Evolutionary conservation across 78 protist genomes (phyloP), one percentile per base, ranked within the genome.

Genomic region (Goniomonas avonlea): DNA sequence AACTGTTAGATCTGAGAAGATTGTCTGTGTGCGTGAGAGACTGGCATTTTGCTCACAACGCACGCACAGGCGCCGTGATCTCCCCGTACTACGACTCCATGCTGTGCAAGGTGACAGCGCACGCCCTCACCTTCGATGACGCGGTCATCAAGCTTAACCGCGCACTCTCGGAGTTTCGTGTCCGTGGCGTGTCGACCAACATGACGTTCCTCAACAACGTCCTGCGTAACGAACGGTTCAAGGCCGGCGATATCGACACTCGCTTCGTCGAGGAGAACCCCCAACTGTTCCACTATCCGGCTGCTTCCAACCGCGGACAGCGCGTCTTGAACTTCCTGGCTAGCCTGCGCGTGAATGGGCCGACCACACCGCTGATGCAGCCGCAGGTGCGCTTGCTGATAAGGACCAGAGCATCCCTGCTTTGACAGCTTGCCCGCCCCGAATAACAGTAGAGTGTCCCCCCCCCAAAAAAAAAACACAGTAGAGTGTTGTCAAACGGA

Each of bases 11-110:
- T n/a, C n/a, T n/a, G n/a, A n/a, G n/a, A n/a, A n/a, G n/a, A n/a
- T n/a, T n/a, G n/a, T n/a, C n/a, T n/a, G n/a, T n/a, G n/a, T n/a
- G n/a, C n/a, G n/a, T n/a, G n/a, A n/a, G n/a, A n/a, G n/a, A n/a
- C n/a, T n/a, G n/a, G n/a, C n/a, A n/a, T n/a, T n/a, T n/a, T n/a
- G n/a, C n/a, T n/a, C n/a, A n/a, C n/a, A n/a, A n/a, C n/a, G n/a
- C n/a, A n/a, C n/a, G n/a, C 58, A 25, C 70, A 0, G 83, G 88
- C 31, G 55, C 50, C 17, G 63, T 48, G 45, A 73, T 85, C 75
- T 32, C 82, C 20, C 85, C 88, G 23, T 82, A 85, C 66, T 85
- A 81, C 55, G 89, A 85, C 74, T 76, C 86, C 35, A 37, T 85
- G 73, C 75, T 85, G 23, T 25, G 27, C n/a, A 85, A 85, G 74